Conservation (phyloP, 257 asterid species). For the Cordia subcordata region DNA sequence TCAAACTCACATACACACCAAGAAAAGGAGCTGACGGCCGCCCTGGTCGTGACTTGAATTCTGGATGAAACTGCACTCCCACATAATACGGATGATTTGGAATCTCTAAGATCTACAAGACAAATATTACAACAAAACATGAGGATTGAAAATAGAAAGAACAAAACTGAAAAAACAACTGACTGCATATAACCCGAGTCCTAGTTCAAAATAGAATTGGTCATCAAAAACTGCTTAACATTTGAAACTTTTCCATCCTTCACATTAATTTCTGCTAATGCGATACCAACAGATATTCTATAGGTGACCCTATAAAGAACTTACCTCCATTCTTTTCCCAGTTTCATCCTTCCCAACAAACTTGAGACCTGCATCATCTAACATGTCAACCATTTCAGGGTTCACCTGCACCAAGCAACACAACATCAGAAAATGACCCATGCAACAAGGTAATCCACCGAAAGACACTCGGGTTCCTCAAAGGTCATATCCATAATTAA, state of each 20-base stretch:
- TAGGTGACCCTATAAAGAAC: slow-evolving; percentile 13
- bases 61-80: slow-evolving; percentile 96
- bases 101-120: slow-evolving; percentile 67
- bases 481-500: slow-evolving; percentile 20
- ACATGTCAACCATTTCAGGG: slow-evolving; percentile 56
- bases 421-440: slow-evolving; percentile 10
- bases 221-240: too few species aligned
- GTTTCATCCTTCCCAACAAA: slow-evolving; percentile 95
- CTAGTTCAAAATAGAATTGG: too few species aligned
- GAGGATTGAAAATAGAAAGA: neutral
- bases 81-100: slow-evolving; percentile 70
- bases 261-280: too few species aligned
- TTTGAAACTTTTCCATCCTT: too few species aligned
- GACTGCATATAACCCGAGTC: too few species aligned
- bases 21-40: slow-evolving; percentile 72
- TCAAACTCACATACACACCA: slow-evolving; percentile 33
- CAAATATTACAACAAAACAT: neutral
- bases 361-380: slow-evolving; percentile 74
- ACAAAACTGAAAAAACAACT: too few species aligned
- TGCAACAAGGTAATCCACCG: slow-evolving; percentile 10
- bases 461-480: slow-evolving; percentile 3
- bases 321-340: slow-evolving; percentile 91
- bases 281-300: neutral
- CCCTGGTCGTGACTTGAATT: slow-evolving; percentile 89
- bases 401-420: slow-evolving; percentile 59